Percentiles rank a stretch among this genome's conserved stretches.
Evolutionary conservation across 768 basidiomycete genomes (phyloP).

Genomic region (Lactifluus subvellereus): DNA sequence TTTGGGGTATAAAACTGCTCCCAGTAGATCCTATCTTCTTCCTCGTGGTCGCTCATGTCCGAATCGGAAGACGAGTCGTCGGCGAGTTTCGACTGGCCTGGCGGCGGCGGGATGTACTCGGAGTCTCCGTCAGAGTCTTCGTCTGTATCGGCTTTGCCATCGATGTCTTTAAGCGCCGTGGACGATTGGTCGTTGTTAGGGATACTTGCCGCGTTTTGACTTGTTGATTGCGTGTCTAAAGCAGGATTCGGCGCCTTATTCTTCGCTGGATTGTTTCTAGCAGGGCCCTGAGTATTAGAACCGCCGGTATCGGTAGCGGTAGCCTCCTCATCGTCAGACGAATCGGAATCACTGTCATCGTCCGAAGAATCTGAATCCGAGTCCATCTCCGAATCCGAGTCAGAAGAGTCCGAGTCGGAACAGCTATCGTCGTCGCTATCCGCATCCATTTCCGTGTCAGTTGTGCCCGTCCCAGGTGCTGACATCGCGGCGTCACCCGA

Average conservation of each 20-base stretch:
- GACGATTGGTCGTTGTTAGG: background rate
- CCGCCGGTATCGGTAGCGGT: background rate
- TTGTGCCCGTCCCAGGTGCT: background rate
- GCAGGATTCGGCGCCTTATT: background rate
- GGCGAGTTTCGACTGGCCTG: background rate
- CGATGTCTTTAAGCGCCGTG: background rate
- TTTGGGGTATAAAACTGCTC: background rate
- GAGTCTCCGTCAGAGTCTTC: background rate
- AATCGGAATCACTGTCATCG: constrained; percentile 7
- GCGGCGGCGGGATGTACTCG: background rate
- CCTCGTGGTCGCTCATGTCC: constrained; percentile 6
- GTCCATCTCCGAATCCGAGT: constrained; percentile 2
- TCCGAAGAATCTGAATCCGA: constrained; percentile 5
- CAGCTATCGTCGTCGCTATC: background rate
- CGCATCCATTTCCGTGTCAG: background rate
- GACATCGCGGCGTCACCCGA: background rate
- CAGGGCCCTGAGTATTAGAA: background rate
- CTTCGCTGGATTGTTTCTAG: background rate
- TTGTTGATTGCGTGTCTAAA: background rate
- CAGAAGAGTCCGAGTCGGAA: background rate
- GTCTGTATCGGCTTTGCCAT: background rate
- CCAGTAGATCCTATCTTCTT: background rate
- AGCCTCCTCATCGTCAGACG: background rate
- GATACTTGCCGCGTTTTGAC: background rate
- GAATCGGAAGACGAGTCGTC: background rate